A percentile compares a stretch with the other conserved stretches of the same genome.
These are phyloP conservation scores for Prinsepia uniflora DNA, from an alignment of 306 rosid genomes.

Conservation along the genomic window DNA sequence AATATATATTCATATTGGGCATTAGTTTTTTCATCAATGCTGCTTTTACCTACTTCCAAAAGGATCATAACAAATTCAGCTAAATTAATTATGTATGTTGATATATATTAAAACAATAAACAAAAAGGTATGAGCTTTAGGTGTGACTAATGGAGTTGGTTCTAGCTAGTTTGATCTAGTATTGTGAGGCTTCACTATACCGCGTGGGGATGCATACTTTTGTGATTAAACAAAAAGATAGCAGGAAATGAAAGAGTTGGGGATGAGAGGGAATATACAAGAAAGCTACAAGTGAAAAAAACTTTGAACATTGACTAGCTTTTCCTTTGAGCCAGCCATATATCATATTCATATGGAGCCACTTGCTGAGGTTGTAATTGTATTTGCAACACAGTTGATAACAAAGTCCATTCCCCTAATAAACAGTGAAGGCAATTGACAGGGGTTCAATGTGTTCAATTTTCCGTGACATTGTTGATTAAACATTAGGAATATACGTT, in stretches of 20 bases:
- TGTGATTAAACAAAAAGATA: not conserved
- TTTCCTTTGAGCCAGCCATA: not conserved
- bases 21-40: no score
- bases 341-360: not conserved
- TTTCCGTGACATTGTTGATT: not conserved
- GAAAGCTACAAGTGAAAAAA: not conserved
- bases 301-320: not conserved
- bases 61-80: not conserved
- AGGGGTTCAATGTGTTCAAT: constrained; percentile 8
- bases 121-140: no score
- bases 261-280: constrained; percentile 4
- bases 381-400: constrained; percentile 7
- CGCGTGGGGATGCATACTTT: not conserved
- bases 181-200: not conserved
- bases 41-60: not conserved
- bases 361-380: not conserved
- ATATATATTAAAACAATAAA: not conserved
- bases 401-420: constrained; percentile 19
- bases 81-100: not conserved
- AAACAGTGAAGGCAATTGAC: constrained; percentile 21
- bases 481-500: constrained; percentile 22
- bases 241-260: not conserved
- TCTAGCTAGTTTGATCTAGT: no score
- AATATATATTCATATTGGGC: no score
- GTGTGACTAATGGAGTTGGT: no score